Percentiles rank a stretch among this genome's conserved stretches.
Conservation (phyloP, 257 asterid species). For the Rhazya stricta region DNA sequence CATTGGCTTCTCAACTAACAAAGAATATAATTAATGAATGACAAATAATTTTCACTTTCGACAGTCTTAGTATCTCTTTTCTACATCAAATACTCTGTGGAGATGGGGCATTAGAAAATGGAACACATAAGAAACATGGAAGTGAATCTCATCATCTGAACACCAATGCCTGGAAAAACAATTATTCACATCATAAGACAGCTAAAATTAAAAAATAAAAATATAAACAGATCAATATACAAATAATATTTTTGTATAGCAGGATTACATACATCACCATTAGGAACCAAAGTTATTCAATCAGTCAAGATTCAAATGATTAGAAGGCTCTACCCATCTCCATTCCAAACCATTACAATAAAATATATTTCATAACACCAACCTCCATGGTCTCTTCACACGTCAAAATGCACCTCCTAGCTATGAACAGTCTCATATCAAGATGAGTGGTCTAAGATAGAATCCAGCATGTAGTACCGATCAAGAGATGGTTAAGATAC, state of each 20-base stretch:
- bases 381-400: constrained; percentile 59
- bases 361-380: constrained; percentile 43
- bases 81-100: background rate
- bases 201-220: background rate
- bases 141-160: background rate
- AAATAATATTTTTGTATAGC: constrained; percentile 2
- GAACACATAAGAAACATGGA: background rate
- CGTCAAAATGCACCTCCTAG: constrained; percentile 62
- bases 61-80: constrained; percentile 5
- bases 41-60: background rate
- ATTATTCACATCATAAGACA: background rate
- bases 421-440: constrained; percentile 61
- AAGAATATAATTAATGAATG: constrained; percentile 2
- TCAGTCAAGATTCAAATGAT: constrained; percentile 15
- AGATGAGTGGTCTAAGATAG: constrained; percentile 51
- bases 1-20: constrained; percentile 10
- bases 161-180: background rate
- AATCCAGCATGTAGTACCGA: constrained; percentile 53
- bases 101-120: background rate
- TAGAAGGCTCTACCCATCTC: constrained; percentile 20
- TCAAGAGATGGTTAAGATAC: constrained; percentile 50
- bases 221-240: background rate
- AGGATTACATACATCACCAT: background rate
- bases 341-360: constrained; percentile 29
- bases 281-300: constrained; percentile 13